Conservation (phyloP, 768 basidiomycete species). For the Tephrocybe rancida region DNA sequence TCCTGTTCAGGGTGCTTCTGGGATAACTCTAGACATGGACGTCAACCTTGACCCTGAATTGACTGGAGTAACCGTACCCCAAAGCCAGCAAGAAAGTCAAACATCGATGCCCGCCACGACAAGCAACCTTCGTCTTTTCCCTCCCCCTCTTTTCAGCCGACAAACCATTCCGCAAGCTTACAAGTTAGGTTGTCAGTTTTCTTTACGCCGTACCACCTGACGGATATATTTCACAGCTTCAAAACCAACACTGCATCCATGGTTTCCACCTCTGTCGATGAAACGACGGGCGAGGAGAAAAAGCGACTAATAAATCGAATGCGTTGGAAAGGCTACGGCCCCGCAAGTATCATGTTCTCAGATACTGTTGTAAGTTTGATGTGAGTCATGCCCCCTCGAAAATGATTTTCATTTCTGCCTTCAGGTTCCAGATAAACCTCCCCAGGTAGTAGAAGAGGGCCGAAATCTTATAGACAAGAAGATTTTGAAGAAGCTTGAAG, state of each 20-base stretch:
- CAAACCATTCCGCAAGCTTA: constrained; percentile 80
- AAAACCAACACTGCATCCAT: constrained; percentile 79
- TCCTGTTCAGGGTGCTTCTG: constrained; percentile 24
- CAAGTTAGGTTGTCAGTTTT: constrained; percentile 49
- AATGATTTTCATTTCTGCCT: background rate
- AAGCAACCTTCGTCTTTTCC: constrained; percentile 76
- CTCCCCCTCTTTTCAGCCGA: constrained; percentile 88
- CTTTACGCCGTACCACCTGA: background rate
- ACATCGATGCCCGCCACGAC: constrained; percentile 25
- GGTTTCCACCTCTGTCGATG: constrained; percentile 63
- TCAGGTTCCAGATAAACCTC: constrained; percentile 71
- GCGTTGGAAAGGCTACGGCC: constrained; percentile 86
- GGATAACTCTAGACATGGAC: constrained; percentile 23
- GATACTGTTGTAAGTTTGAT: constrained; percentile 51
- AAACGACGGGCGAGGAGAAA: constrained; percentile 79
- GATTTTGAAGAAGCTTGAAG: constrained; percentile 55
- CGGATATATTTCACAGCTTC: constrained; percentile 48
- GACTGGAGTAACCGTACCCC: constrained; percentile 21
- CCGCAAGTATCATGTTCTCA: constrained; percentile 66
- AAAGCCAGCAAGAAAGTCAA: constrained; percentile 1
- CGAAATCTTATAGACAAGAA: constrained; percentile 54
- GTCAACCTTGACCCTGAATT: constrained; percentile 58
- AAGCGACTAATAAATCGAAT: constrained; percentile 83
- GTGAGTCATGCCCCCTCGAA: background rate
- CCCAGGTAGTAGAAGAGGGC: constrained; percentile 62